Evolutionary conservation across 192 early-diverging fungal genomes (phyloP), one percentile per base, ranked within the genome.

Genomic region (Backusella macrospora): DNA sequence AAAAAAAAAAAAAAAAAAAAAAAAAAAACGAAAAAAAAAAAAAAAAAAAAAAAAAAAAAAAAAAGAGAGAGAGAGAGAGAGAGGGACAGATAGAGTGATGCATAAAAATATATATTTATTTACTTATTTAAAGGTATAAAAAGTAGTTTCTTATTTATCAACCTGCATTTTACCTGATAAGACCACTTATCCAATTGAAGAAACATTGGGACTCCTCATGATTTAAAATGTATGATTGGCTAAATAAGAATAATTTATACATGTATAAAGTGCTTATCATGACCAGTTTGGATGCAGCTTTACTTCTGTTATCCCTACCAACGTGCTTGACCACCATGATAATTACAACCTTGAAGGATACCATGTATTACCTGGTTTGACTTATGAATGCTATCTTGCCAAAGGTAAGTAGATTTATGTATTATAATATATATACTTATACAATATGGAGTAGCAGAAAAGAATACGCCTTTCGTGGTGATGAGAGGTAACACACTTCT

Each of bases 111-210:
- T 65, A 29, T 1, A 16, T 14, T 13, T 18, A 14, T n/a, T 77
- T 43, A 14, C 23, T 52, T 21, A 8, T 12, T 18, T 21, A 5
- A 67, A 88, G 89, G 90, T 93, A 71, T 73, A 90, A 80, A 94
- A 94, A 81, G 90, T 94, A 52, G 90, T 94, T 21, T 94, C 92
- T 0, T 94, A 92, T 79, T 86, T 94, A 62, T 93, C 92, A 3
- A 93, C 93, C 18, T 94, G 93, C 79, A 86, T 94, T 49, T 94
- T 94, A 78, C 93, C 93, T 46, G 91, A 93, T 79, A 92, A 92
- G 77, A 93, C 93, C 26, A 78, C 86, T 8, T 94, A 94, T 71
- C 93, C 93, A 55, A 92, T 94, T 76, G 90, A 93, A 69, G 93
- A 94, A 81, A 90, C 87, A 68, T 93, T 94, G 93, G 84, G 37